Evolutionary conservation across 805 yeast genomes (phyloP).

Genomic region (Vanderwaltozyma verrucispora): DNA sequence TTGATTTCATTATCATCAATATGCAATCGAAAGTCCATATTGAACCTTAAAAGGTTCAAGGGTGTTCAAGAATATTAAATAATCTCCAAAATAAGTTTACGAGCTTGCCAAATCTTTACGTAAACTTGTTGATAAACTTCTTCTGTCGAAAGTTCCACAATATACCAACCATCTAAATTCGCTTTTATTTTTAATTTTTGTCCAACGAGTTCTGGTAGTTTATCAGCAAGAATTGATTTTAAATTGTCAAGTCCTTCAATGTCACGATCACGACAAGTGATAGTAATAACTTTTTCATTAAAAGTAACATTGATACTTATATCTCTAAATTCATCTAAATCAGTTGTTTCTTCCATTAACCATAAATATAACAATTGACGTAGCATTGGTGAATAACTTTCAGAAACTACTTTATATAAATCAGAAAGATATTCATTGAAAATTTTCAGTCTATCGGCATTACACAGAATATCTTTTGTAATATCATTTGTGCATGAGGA

Average conservation of each 20-base stretch:
- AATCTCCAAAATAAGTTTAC: slow-evolving; percentile 5
- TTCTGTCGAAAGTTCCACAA: slow-evolving; percentile 10
- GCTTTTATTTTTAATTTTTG: slow-evolving; percentile 3
- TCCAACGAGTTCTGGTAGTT: neutral
- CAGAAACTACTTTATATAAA: neutral
- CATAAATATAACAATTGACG: slow-evolving; percentile 3
- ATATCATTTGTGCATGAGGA: slow-evolving; percentile 2
- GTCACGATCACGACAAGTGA: slow-evolving; percentile 10
- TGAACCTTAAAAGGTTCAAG: no score
- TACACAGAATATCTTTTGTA: neutral
- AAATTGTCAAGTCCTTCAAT: slow-evolving; percentile 9
- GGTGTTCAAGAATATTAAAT: neutral
- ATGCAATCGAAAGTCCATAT: no score
- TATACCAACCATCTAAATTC: slow-evolving; percentile 14
- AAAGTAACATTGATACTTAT: slow-evolving; percentile 13
- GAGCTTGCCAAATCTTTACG: slow-evolving; percentile 3
- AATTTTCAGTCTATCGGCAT: neutral
- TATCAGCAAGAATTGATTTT: slow-evolving; percentile 1
- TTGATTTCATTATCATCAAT: no score
- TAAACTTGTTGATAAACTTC: slow-evolving; percentile 9
- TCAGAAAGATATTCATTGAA: slow-evolving; percentile 1
- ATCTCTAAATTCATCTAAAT: neutral
- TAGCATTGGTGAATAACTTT: neutral
- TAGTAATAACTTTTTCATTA: slow-evolving; percentile 12
- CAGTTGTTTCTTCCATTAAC: neutral